Percentiles rank a stretch among this genome's conserved stretches.
Evolutionary conservation across 2,329 filamentous ascomycete species (phyloP).

Genomic region (Coniochaeta pulveracea): DNA sequence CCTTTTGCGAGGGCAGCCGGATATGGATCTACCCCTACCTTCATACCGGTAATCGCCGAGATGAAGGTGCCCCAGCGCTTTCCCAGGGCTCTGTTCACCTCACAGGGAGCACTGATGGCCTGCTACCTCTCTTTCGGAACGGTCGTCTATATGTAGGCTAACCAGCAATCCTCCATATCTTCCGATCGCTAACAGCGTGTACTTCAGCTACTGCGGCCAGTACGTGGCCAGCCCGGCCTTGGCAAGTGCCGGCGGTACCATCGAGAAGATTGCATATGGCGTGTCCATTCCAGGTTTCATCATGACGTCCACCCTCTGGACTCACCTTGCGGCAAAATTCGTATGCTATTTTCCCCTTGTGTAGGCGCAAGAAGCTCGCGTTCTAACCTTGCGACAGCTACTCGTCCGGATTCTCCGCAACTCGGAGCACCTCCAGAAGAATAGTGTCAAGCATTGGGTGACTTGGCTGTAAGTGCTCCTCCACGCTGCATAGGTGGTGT

Average conservation of each 20-base stretch:
- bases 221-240: constrained; percentile 53
- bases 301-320: constrained; percentile 23
- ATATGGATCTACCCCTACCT: constrained; percentile 5
- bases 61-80: constrained; percentile 50
- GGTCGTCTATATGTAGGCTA: constrained; percentile 37
- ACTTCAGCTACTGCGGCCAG: constrained; percentile 38
- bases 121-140: constrained; percentile 47
- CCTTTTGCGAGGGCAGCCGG: not conserved
- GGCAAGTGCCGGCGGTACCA: constrained; percentile 43
- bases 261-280: constrained; percentile 53
- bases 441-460: constrained; percentile 17
- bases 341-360: constrained; percentile 7
- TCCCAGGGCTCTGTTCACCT: constrained; percentile 43
- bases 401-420: constrained; percentile 21
- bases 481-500: not conserved
- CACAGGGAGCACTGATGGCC: constrained; percentile 45
- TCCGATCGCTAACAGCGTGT: not conserved
- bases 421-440: constrained; percentile 17
- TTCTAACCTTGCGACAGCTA: constrained; percentile 1
- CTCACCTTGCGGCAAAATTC: constrained; percentile 21
- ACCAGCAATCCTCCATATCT: not conserved
- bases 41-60: constrained; percentile 38
- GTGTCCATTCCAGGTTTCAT: constrained; percentile 43
- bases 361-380: not conserved
- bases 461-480: constrained; percentile 14